Conservation (phyloP, 805 yeast species). For the Sugiyamaella qingdaonensis region DNA sequence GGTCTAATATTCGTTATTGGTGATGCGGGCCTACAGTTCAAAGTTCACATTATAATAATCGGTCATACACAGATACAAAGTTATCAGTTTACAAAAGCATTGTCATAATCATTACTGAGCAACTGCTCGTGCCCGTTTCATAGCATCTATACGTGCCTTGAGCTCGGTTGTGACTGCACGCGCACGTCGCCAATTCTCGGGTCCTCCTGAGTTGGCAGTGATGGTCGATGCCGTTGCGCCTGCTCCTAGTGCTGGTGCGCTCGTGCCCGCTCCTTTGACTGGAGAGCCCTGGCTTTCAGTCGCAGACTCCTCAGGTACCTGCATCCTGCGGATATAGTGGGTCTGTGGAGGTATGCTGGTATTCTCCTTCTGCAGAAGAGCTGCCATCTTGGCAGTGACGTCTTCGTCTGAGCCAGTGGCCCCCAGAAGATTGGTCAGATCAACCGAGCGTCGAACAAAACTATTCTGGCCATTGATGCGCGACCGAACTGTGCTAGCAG, state of each 20-base stretch:
- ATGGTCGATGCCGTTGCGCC: neutral
- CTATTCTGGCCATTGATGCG: neutral
- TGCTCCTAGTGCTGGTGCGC: neutral
- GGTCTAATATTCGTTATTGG: too few species aligned
- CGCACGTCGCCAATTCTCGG: constrained; percentile 73
- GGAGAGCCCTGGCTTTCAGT: neutral
- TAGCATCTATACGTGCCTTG: constrained; percentile 81
- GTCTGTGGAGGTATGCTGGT: neutral
- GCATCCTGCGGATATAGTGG: constrained; percentile 1
- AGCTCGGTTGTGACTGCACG: constrained; percentile 84
- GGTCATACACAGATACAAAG: neutral
- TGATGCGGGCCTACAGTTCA: neutral
- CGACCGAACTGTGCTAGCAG: neutral
- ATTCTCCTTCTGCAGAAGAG: neutral
- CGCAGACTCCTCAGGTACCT: constrained; percentile 1
- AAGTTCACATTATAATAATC: neutral
- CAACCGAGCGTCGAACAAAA: constrained; percentile 16
- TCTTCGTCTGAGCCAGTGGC: constrained; percentile 1
- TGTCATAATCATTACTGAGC: constrained; percentile 4
- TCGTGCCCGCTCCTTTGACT: neutral
- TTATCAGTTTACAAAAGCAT: neutral
- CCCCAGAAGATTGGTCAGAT: constrained; percentile 9
- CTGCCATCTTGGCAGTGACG: neutral
- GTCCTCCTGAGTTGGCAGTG: neutral
- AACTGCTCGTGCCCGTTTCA: constrained; percentile 45